These are phyloP conservation scores for Pseudogymnoascus sp. DNA, from an alignment of 2,329 filamentous ascomycete genomes.

Conservation along the genomic window DNA sequence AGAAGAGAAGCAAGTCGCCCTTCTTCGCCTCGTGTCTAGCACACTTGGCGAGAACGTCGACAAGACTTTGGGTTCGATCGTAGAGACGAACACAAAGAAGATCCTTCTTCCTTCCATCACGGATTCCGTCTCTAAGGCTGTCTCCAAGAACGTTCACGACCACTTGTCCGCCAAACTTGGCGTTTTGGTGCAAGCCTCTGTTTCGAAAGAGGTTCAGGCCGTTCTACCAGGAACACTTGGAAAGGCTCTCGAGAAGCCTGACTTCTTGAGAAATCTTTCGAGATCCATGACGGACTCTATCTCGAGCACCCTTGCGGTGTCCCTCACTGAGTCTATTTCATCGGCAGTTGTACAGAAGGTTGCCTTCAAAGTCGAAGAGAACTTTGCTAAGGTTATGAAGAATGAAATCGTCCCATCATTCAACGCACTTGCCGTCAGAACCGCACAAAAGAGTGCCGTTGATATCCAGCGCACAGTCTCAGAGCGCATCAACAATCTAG, in stretches of 20 bases:
- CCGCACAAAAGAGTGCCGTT: constrained; percentile 59
- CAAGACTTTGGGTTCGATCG: constrained; percentile 36
- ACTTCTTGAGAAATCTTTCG: constrained; percentile 48
- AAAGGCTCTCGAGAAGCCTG: constrained; percentile 65
- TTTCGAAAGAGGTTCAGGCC: constrained; percentile 62
- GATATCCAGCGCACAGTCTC: constrained; percentile 58
- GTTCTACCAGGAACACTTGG: constrained; percentile 61
- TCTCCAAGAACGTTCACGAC: constrained; percentile 65
- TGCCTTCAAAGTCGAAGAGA: constrained; percentile 60
- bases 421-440: constrained; percentile 55
- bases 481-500: constrained; percentile 18
- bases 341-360: constrained; percentile 66
- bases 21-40: constrained; percentile 61
- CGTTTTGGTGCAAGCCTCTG: constrained; percentile 19
- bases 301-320: not conserved
- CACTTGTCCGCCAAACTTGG: constrained; percentile 59
- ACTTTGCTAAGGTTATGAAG: constrained; percentile 55
- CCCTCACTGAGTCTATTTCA: constrained; percentile 48
- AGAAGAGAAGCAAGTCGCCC: constrained; percentile 60
- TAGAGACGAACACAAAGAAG: constrained; percentile 60
- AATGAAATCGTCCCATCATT: constrained; percentile 61
- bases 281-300: constrained; percentile 6
- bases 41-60: constrained; percentile 67
- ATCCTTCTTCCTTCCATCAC: constrained; percentile 70
- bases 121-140: constrained; percentile 57